phyloP scores from a whole-genome alignment of 495 filamentous ascomycete genomes.

The Letharia lupina region DNA sequence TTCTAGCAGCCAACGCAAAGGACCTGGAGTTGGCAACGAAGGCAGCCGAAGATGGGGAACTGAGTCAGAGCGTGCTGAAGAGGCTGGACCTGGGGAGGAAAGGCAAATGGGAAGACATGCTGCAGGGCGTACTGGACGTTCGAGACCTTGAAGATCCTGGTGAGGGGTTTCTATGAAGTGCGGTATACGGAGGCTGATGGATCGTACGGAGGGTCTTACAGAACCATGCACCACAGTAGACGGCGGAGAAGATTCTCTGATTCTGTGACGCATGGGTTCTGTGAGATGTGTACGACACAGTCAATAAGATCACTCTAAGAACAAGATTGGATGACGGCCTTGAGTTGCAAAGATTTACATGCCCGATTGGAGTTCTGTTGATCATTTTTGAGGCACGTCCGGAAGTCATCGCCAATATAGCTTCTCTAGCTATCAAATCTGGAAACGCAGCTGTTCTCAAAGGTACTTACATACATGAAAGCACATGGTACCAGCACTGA shows the following conservation, averaged over 20 bases:
- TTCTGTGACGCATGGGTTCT: slow-evolving; percentile 9
- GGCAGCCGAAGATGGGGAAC: slow-evolving; percentile 60
- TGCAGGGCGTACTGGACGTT: slow-evolving; percentile 89
- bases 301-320: slow-evolving; percentile 73
- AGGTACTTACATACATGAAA: slow-evolving; percentile 36
- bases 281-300: slow-evolving; percentile 37
- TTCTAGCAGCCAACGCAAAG: slow-evolving; percentile 75
- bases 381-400: slow-evolving; percentile 98
- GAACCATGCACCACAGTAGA: neutral
- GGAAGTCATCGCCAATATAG: slow-evolving; percentile 98
- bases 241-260: neutral
- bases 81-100: slow-evolving; percentile 74
- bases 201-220: slow-evolving; percentile 18
- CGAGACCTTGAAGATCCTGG: slow-evolving; percentile 78
- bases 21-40: slow-evolving; percentile 67
- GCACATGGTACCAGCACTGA: too few species aligned
- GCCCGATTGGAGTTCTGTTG: slow-evolving; percentile 89
- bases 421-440: slow-evolving; percentile 93
- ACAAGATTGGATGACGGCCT: slow-evolving; percentile 87
- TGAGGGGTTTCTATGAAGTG: slow-evolving; percentile 34
- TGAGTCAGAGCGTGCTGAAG: slow-evolving; percentile 84
- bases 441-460: slow-evolving; percentile 97
- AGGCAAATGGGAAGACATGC: slow-evolving; percentile 96
- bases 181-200: slow-evolving; percentile 12
- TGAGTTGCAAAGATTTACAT: slow-evolving; percentile 74